Evolutionary conservation across 2,329 filamentous ascomycete genomes (phyloP).

Genomic region (Aspergillus sp.): DNA sequence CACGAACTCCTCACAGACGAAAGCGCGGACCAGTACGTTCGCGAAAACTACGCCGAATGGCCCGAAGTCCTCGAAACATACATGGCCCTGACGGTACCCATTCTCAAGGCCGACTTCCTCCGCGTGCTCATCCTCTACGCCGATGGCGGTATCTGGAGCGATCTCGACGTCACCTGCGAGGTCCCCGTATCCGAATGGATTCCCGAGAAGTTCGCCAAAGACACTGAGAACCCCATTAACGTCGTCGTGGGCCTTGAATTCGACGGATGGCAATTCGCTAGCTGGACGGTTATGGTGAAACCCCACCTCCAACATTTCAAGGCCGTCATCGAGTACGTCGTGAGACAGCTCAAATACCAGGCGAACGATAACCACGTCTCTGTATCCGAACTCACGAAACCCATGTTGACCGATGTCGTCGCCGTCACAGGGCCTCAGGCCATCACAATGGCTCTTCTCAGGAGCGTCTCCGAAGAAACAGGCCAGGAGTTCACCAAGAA

Average conservation of each 20-base stretch:
- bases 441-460: conserved; percentile 13
- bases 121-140: conserved; percentile 42
- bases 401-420: conserved; percentile 15
- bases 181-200: conserved; percentile 39
- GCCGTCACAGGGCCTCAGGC: conserved; percentile 15
- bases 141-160: conserved; percentile 44
- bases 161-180: conserved; percentile 41
- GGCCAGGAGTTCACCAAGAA: background rate
- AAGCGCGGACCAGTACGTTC: conserved; percentile 32
- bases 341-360: conserved; percentile 1
- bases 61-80: conserved; percentile 40
- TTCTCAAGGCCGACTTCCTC: conserved; percentile 45
- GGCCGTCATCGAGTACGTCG: conserved; percentile 15
- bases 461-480: conserved; percentile 1
- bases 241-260: conserved; percentile 24
- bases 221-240: conserved; percentile 16
- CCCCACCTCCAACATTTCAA: conserved; percentile 11
- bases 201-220: conserved; percentile 24
- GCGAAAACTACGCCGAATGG: conserved; percentile 31
- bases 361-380: conserved; percentile 8
- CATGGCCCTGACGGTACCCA: conserved; percentile 30
- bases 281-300: conserved; percentile 16
- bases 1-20: conserved; percentile 35
- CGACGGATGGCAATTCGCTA: conserved; percentile 15
- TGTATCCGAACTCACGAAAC: conserved; percentile 7